Conservation (phyloP, 2,329 filamentous ascomycete genomes). For the Monosporascus sp. region DNA sequence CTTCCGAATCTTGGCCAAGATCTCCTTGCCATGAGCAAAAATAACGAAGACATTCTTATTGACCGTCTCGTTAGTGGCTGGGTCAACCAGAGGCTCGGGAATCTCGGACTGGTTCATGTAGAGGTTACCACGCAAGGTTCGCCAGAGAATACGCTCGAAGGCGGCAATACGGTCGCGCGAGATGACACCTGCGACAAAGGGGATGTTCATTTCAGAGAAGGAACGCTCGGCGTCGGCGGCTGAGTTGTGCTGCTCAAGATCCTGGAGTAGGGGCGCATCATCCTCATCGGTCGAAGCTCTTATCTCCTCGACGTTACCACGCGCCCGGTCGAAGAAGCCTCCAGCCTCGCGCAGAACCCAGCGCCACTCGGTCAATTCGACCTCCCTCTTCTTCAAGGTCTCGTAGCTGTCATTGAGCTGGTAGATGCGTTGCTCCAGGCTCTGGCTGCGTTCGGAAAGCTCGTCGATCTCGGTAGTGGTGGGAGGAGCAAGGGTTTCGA, state of each 20-base stretch:
- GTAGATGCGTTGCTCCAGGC: conserved; percentile 83
- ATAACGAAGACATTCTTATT: conserved; percentile 99
- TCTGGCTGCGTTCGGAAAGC: conserved; percentile 85
- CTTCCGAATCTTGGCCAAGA: conserved; percentile 97
- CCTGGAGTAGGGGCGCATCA: conserved; percentile 87
- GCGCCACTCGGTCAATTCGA: conserved; percentile 95
- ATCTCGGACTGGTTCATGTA: conserved; percentile 99
- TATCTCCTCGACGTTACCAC: conserved; percentile 95
- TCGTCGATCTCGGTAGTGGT: conserved; percentile 95
- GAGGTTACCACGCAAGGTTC: conserved; percentile 91
- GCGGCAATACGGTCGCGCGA: conserved; percentile 86
- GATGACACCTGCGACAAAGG: conserved; percentile 96
- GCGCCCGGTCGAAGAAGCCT: conserved; percentile 93
- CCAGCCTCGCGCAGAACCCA: conserved; percentile 96
- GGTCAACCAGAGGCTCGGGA: conserved; percentile 85
- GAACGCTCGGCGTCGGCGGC: conserved; percentile 71
- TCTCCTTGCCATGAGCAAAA: conserved; percentile 97
- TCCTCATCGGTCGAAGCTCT: conserved; percentile 84
- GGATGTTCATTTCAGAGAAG: conserved; percentile 98
- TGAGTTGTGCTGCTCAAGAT: conserved; percentile 77
- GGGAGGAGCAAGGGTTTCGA: conserved; percentile 78
- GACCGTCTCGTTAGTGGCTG: conserved; percentile 83
- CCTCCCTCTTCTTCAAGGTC: conserved; percentile 94
- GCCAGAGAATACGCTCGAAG: conserved; percentile 96
- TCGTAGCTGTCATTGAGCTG: conserved; percentile 98